Conservation (phyloP, 371 early-diverging fungal species). For the Phascolomyces articulosus region DNA sequence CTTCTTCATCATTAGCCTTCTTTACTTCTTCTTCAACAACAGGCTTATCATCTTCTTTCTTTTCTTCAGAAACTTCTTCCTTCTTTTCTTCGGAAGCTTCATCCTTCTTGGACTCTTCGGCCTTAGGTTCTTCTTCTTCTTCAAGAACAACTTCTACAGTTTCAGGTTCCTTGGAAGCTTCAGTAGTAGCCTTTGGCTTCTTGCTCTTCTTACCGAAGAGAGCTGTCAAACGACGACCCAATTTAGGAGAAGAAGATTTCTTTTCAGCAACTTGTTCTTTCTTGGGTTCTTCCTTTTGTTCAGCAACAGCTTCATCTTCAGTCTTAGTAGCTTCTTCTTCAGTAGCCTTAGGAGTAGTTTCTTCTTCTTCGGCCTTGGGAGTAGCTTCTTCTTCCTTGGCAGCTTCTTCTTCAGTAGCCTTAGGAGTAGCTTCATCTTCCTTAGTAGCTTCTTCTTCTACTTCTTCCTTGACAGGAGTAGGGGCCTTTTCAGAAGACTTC, state of each 20-base stretch:
- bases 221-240: conserved; percentile 18
- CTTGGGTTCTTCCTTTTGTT: conserved; percentile 21
- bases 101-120: neutral
- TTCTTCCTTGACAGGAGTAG: conserved; percentile 22
- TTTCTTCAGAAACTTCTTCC: too few species aligned
- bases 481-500: conserved; percentile 5
- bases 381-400: neutral
- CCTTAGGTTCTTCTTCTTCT: neutral
- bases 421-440: neutral
- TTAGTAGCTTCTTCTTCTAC: conserved; percentile 7
- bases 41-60: neutral
- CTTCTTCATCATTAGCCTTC: neutral
- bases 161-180: conserved; percentile 5
- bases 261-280: conserved; percentile 13
- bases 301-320: conserved; percentile 6
- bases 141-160: conserved; percentile 12
- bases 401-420: conserved; percentile 5
- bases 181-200: neutral
- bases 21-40: neutral
- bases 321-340: neutral
- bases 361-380: conserved; percentile 8
- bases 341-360: conserved; percentile 6
- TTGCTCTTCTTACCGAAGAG: conserved; percentile 17
- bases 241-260: conserved; percentile 12
- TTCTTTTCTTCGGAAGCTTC: neutral